Evolutionary conservation across 2,329 filamentous ascomycete genomes (phyloP), one percentile per base, ranked within the genome.

Genomic region (Falciphora oryzae): DNA sequence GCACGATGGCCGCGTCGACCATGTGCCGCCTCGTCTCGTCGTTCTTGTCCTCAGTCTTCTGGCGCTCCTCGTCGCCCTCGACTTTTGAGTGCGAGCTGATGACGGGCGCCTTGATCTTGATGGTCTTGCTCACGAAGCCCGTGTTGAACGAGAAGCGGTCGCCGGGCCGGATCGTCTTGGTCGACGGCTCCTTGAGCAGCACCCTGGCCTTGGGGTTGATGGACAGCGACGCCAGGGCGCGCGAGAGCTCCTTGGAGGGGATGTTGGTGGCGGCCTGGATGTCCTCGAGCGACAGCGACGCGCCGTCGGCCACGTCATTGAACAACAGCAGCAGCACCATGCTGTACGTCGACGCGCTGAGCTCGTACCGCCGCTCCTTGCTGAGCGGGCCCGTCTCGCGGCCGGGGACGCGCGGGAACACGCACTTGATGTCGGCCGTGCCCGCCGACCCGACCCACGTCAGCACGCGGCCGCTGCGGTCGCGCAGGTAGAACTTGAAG

Each of bases 311-410:
- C 0, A 96, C 72, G 53, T 94, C 87, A 71, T 98, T 98, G 82
- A 98, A 99, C 0, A 97, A 85, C 59, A 96, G 76, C 27, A 99
- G 77, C 29, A 98, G 88, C 27, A 97, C 80, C 91, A 98, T 97
- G 70, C 89, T 92, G 74, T 95, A 95, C 0, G 95, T 98, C 1
- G 93, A 90, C 27, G 96, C 93, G 67, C 93, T 97, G 64, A 99
- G 81, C 71, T 99, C 95, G 72, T 98, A 94, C 50, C 89, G 88
- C 44, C 90, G 83, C 68, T 90, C 88, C 65, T 83, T 86, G 65
- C 83, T 81, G 28, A 89, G 74, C 0, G 79, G 75, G 0, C 84
- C 81, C 2, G 88, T 85, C 16, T 87, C 85, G 71, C 93, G 93
- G 44, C 90, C 89, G 56, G 86, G 83, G 1, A 91, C 81, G 71